Evolutionary conservation across 345 rosid species (phyloP).

Genomic region (Isatis tinctoria): DNA sequence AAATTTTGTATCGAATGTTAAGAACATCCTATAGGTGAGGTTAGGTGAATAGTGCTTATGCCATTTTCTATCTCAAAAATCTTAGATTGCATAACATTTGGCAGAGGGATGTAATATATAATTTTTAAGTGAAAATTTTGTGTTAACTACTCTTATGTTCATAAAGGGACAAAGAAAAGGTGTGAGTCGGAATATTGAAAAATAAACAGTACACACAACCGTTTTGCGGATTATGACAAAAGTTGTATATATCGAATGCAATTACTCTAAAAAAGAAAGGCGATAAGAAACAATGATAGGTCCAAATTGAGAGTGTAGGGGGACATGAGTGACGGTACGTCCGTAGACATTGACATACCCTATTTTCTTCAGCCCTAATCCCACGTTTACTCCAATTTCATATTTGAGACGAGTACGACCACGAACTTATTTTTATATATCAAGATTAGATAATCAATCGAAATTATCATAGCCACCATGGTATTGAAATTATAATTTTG

Average conservation of each 20-base stretch:
- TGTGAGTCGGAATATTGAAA: no score
- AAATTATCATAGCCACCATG: background rate
- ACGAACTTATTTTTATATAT: background rate
- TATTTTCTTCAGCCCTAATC: conserved; percentile 3
- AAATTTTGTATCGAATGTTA: no score
- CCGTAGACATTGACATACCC: background rate
- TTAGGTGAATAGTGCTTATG: background rate
- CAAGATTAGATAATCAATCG: background rate
- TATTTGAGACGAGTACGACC: background rate
- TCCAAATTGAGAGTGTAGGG: background rate
- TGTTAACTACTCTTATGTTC: no score
- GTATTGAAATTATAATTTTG: background rate
- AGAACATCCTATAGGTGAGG: no score
- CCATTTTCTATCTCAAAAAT: background rate
- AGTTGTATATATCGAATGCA: no score
- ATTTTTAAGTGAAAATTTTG: no score
- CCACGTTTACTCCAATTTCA: conserved; percentile 8
- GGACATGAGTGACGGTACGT: background rate
- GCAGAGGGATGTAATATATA: background rate
- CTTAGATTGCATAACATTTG: background rate
- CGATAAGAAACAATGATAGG: conserved; percentile 8
- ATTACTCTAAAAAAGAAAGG: no score
- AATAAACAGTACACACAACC: no score
- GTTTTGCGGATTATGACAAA: no score
- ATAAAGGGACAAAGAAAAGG: no score